Base-by-base conservation (phyloP, 73 alveolate species). In the Durusdinium trenchii region DNA sequence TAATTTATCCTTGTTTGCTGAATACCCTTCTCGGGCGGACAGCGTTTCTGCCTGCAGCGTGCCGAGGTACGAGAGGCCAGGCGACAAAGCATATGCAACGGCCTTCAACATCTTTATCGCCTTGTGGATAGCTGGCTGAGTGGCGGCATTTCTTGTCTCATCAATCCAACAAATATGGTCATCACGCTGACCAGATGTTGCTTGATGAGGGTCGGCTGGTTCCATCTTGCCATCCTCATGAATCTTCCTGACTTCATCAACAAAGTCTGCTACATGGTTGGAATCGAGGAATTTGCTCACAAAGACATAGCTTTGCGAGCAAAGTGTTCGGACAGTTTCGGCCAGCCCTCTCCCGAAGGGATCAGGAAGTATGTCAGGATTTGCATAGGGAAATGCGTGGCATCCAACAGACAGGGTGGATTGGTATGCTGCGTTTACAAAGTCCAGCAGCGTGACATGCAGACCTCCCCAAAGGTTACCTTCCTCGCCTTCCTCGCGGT, bases 111-210 rank as follows among this genome's bases (percentile, higher is more conserved):
- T 51, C n/a, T 75, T 30, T 38, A 84, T 36, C n/a, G 42, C 75
- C 1, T 52, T 73, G 32, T 51, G 75, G 42, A 84, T 36, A 3
- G 73, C 51, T 0, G 94, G 94, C 64, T 20, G 20, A 18, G 76
- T 36, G 51, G 36, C 1, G 26, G 76, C 76, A 32, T 45, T 35
- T 62, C 38, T 84, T n/a, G 76, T 51, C 94, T 84, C 94, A 35
- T 84, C 91, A 12, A 81, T 48, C 91, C 91, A 81, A 35, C 67
- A 48, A 6, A 81, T 35, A n/a, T 26, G 50, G 75, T 84, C 94
- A 36, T 84, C 94, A 3, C 94, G 94, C n/a, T 84, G 94, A n/a
- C 94, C 94, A 26, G 76, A 51, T 9, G 94, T 84, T 7, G 94
- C 54, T 84, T 84, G 94, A 35, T 84, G 94, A 0, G 75, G 76